These are phyloP conservation scores for Haplographium delicatum DNA, from an alignment of 495 filamentous ascomycete genomes.

Conservation along the genomic window DNA sequence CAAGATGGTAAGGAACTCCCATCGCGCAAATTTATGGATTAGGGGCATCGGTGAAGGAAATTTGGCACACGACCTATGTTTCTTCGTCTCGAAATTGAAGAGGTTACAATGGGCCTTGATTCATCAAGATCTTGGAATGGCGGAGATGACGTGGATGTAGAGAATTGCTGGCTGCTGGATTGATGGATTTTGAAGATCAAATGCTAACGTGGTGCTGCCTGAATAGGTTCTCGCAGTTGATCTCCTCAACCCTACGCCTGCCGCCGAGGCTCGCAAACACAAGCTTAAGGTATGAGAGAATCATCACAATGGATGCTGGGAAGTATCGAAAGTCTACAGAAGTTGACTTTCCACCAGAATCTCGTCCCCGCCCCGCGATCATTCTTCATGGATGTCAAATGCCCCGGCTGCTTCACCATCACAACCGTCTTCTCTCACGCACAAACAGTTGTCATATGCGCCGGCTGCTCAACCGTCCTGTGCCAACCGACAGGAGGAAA, in stretches of 20 bases:
- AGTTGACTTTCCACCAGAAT: constrained; percentile 48
- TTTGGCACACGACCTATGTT: constrained; percentile 22
- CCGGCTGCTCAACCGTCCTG: constrained; percentile 92
- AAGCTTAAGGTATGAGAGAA: constrained; percentile 87
- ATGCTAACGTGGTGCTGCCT: constrained; percentile 26
- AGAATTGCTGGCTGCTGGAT: constrained; percentile 4
- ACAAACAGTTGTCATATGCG: constrained; percentile 99
- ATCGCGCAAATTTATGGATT: constrained; percentile 5
- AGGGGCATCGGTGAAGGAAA: constrained; percentile 20
- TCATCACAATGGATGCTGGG: background rate
- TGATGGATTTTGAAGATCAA: constrained; percentile 16
- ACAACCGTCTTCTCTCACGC: constrained; percentile 99
- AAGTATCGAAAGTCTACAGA: background rate
- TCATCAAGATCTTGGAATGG: background rate
- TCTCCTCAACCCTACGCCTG: constrained; percentile 96
- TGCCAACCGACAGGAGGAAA: constrained; percentile 99
- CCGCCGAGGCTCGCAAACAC: constrained; percentile 95
- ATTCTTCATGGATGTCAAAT: constrained; percentile 99
- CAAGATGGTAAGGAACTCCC: constrained; percentile 52
- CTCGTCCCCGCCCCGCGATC: constrained; percentile 93
- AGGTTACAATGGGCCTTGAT: constrained; percentile 1
- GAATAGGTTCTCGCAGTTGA: constrained; percentile 97
- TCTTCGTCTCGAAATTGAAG: constrained; percentile 1
- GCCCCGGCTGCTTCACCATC: constrained; percentile 99
- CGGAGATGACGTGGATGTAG: constrained; percentile 4